Evolutionary conservation across 2,329 filamentous ascomycete genomes (phyloP).

Genomic region (Penicillium sp.): DNA sequence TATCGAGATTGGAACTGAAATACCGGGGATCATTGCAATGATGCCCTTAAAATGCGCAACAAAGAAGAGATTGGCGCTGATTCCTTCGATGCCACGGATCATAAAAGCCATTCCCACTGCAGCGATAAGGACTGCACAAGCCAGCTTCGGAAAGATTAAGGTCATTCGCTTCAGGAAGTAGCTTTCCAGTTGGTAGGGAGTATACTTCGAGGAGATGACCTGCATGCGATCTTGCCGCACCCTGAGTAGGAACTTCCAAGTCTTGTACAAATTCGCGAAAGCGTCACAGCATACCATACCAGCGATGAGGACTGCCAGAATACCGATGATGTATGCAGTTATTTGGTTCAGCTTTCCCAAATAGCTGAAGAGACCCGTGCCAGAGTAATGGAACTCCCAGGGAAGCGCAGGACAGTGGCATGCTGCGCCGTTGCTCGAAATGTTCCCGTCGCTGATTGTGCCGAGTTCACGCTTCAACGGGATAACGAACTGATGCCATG

Average conservation of each 20-base stretch:
- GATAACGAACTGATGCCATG: constrained; percentile 42
- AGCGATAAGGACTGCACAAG: no score
- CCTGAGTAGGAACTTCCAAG: no score
- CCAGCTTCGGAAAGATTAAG: no score
- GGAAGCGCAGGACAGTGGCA: not conserved
- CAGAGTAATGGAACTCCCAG: not conserved
- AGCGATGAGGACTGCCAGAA: no score
- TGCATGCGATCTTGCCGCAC: no score
- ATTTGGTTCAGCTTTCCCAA: not conserved
- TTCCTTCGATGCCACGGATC: not conserved
- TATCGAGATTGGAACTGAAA: not conserved
- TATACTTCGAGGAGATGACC: no score
- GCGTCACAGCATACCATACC: no score
- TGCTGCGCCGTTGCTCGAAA: not conserved
- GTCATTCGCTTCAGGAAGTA: no score
- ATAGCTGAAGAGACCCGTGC: not conserved
- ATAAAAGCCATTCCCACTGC: not conserved
- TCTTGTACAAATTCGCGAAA: no score
- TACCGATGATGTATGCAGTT: no score
- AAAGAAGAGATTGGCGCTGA: not conserved
- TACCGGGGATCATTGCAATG: not conserved
- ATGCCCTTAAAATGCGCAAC: no score
- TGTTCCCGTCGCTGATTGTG: not conserved
- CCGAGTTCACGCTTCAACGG: constrained; percentile 26
- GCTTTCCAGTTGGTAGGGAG: no score